Evolutionary conservation across 2,329 filamentous ascomycete species (phyloP), one percentile per base, ranked within the genome.

Genomic region (Penicillium polonicum): DNA sequence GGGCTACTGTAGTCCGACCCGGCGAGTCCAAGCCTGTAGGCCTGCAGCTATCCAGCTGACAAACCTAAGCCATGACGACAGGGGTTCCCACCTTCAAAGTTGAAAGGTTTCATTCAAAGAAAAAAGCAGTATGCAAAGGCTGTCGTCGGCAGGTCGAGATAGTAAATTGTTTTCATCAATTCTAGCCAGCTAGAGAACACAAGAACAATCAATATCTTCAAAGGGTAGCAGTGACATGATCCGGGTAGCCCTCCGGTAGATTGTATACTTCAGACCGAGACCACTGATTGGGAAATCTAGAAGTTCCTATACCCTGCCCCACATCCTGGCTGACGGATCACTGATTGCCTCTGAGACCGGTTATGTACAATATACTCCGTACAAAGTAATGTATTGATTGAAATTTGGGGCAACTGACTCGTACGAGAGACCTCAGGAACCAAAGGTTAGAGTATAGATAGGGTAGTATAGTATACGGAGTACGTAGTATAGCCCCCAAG

Each of bases 271-370:
- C 66, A 72, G 69, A 73, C 71, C 71, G 70, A 65, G 57, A 57
- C 58, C 45, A 71, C 68, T 61, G 55, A 70, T 72, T 71, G 63
- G 71, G 70, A 70, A 72, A 70, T 60, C 56, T 52, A 67, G 61
- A 65, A 52, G 61, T 56, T 55, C 55, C 38, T 44, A 21, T 52
- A 43, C 48, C 3, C 27, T 50, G 68, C 69, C 70, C 70, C 70
- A 70, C 69, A 51, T 50, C 25, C 38, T 52, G 55, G 50, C 48
- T 61, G 63, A 63, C 64, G 66, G 67, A 64, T 67, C 51, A 42
- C 57, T 35, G 48, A 46, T 42, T 57, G 23, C 55, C 46, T 38
- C 23, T 36, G 17, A 17, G 44, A 51, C 45, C 46, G 53, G 49
- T 35, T 27, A 43, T 19, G 48, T 33, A 33, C 31, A 33, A 33